Percentiles rank a stretch among this genome's conserved stretches.
Evolutionary conservation across 1,284 basidiomycete genomes (phyloP).

Genomic region (Paramarasmius palmivorus): DNA sequence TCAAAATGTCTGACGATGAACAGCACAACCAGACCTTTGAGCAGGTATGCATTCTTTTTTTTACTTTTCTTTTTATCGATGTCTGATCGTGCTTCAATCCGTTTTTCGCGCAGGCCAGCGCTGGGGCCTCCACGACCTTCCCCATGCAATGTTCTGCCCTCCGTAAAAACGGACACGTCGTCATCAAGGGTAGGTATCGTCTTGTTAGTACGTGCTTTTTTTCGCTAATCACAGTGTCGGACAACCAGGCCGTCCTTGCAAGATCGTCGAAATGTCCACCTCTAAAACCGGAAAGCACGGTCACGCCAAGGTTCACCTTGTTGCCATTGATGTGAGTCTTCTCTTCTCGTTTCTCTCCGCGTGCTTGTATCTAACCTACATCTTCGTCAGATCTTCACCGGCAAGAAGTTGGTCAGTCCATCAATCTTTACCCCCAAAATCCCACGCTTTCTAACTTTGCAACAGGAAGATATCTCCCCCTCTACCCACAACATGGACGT

Average conservation of each 20-base stretch:
- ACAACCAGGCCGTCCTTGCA: conserved; percentile 86
- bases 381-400: conserved; percentile 83
- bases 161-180: conserved; percentile 92
- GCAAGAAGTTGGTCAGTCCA: conserved; percentile 81
- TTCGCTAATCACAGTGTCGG: conserved; percentile 8
- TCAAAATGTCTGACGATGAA: conserved; percentile 88
- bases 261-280: conserved; percentile 99
- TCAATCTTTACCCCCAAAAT: background rate
- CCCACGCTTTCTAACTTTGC: conserved; percentile 12
- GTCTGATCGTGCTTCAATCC: conserved; percentile 8
- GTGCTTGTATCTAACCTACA: conserved; percentile 13
- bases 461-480: conserved; percentile 95
- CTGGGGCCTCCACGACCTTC: conserved; percentile 88
- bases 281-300: conserved; percentile 99
- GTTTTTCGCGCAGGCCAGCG: conserved; percentile 48
- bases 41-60: conserved; percentile 44
- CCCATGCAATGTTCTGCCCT: conserved; percentile 99
- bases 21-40: conserved; percentile 90
- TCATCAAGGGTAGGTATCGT: conserved; percentile 78
- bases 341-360: conserved; percentile 7
- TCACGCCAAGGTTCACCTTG: conserved; percentile 99
- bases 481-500: conserved; percentile 99
- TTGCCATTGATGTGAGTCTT: conserved; percentile 88
- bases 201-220: conserved; percentile 4
- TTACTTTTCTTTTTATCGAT: conserved; percentile 9